A percentile compares a stretch with the other conserved stretches of the same genome.
phyloP scores from a whole-genome alignment of 2,329 filamentous ascomycete genomes.

The Trichoderma breve region DNA sequence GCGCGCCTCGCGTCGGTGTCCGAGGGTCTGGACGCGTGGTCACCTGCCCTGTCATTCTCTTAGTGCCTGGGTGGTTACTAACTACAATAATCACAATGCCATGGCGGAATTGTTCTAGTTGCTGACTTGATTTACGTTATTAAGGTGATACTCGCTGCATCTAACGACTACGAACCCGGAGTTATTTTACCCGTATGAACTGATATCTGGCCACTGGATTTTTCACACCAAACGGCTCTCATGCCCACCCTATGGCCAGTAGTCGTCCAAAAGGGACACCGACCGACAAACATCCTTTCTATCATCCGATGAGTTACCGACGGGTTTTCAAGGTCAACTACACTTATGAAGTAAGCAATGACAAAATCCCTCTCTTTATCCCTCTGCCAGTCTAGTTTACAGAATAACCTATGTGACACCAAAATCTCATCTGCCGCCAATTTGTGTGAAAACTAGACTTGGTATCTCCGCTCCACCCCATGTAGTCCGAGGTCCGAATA shows the following conservation, averaged over 20 bases:
- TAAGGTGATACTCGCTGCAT: not conserved
- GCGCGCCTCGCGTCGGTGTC: slow-evolving; percentile 17
- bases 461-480: not conserved
- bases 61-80: not conserved
- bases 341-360: not conserved
- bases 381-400: not conserved
- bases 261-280: not conserved
- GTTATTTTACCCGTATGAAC: not conserved
- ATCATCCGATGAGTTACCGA: not conserved
- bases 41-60: slow-evolving; percentile 4
- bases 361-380: not conserved
- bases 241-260: not conserved
- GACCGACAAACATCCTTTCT: not conserved
- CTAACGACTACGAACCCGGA: not conserved
- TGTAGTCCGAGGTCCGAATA: not conserved
- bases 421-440: not conserved
- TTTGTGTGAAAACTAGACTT: not conserved
- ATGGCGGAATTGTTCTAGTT: not conserved
- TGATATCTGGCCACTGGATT: not conserved
- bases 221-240: not conserved
- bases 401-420: not conserved
- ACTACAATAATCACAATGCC: not conserved
- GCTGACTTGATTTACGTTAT: not conserved
- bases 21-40: slow-evolving; percentile 11
- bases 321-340: not conserved